Base-by-base conservation (phyloP, 2,329 filamentous ascomycete species). In the Trichoderma harzianum region DNA sequence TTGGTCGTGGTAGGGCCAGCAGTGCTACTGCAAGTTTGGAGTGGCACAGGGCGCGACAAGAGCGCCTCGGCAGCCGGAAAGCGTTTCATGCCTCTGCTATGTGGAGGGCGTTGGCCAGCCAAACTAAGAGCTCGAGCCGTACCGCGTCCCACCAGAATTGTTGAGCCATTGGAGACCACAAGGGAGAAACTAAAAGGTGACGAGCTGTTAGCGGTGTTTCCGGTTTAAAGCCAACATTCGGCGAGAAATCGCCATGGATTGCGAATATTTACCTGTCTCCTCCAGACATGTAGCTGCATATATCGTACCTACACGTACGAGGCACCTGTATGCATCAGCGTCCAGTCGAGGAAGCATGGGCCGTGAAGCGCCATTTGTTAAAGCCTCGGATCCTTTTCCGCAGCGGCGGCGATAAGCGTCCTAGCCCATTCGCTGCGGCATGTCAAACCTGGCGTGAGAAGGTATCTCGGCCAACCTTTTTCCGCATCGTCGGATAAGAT, bases 81-180 rank as follows among this genome's bases (percentile, higher is more conserved):
- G 58, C 57, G 55, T 61, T 68, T 57, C 57, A 47, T 53, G 70
- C 43, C 51, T 67, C 43, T 43, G 47, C 34, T 60, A 60, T 65
- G 69, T 67, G 69, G 69, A 67, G 69, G 63, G 61, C 28, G 69
- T 66, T 63, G 32, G 57, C 43, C 70, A 70, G 71, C 63, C n/a
- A 64, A 70, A 71, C 65, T 74, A 72, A 72, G 66, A 71, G 64
- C 69, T 71, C 72, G 74, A 74, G 74, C 72, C 74, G 74, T 72
- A 74, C 73, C 74, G 73, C 68, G 73, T 74, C 70, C 74, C 73
- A 73, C 73, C 43, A 14, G 21, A 62, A 55, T n/a, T 69, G 57
- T 61, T 69, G 55, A 68, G 53, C 55, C 66, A 28, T 69, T 43
- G 30, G 65, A 32, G 34, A 58, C 34, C 53, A 32, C 32, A 16